Base-by-base conservation (phyloP, 2,329 filamentous ascomycete species). In the Clonostachys chloroleuca region DNA sequence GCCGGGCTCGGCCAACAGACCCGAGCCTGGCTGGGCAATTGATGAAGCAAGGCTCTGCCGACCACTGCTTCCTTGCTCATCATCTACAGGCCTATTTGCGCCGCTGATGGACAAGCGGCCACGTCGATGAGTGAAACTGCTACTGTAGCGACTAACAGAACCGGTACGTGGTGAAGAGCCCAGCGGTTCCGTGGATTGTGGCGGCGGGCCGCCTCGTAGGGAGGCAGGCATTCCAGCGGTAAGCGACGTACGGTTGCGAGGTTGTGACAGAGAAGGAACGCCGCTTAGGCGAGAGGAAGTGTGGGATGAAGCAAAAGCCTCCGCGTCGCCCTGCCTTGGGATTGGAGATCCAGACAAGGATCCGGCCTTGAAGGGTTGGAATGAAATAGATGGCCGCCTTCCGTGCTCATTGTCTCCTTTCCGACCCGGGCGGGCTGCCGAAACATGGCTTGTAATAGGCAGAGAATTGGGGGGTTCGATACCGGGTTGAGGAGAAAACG, bases 311-410 rank as follows among this genome's bases (percentile, higher is more conserved):
- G 75, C 70, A 13, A 80, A 76, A 2, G 72, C 61, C 43, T 81
- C 79, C 13, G 67, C 62, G 12, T 81, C 78, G 3, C 66, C 61
- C 7, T 71, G 62, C 33, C 76, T 70, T 30, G 70, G 70, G n/a
- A 75, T 63, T 0, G 92, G 92, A 5, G 92, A 96, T 5, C 88
- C 90, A 3, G 92, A 95, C n/a, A 97, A 74, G 2, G 92, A 95
- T 12, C 92, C 92, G 13, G 92, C 89, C 67, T 99, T 99, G 73
- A 99, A 99, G 0, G 92, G 92, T 56, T 95, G 89, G 58, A 96
- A 96, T 1, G 89, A 95, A 18, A 96, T 81, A 0, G 90, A 96
- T 7, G 88, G 85, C 46, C 90, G 82, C 56, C 91, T 80, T 46
- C 77, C 77, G 43, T 78, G 59, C 18, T 70, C 73, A 40, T 87